Base-by-base conservation (phyloP, 164 flowering plant genomes). In the Brasenia schreberi region DNA sequence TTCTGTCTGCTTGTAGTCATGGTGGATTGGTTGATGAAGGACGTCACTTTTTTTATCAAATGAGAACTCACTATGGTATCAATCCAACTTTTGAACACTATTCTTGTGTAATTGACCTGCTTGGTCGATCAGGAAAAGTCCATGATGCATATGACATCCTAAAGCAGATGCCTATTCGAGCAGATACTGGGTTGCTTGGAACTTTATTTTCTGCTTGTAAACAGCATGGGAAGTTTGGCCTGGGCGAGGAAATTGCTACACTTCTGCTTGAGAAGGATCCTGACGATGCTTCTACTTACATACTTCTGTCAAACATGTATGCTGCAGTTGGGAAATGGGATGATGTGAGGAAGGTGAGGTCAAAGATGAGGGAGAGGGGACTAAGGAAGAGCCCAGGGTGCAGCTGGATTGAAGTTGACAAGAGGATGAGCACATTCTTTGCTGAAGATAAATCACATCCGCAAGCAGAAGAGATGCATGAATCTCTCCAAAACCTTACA, bases 11-110 rank as follows among this genome's bases (percentile, higher is more conserved):
- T 42, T 89, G 96, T 65, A 80, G 89, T 72, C 96, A 87, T 73
- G 85, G 78, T 56, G 93, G 93, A 68, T 69, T 87, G 68, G 83
- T 86, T 59, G 82, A 84, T 65, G 81, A 86, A 70, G 96, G 96
- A 2, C 71, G 68, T 66, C 43, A 66, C 56, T 80, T 75, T 77
- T 87, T 85, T 67, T 73, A 78, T 59, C 66, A 71, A 66, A 89
- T 89, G 96, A 69, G 67, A 7, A 42, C 66, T 5, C 56, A 65
- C 16, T 77, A 81, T 67, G 71, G 77, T 45, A 80, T 87, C 11
- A 61, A 70, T 66, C 96, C 91, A 4, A 68, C 74, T 18, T 44
- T 75, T 71, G 89, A 84, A 61, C 87, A 84, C 64, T 83, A 87
- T 68, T 81, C 87, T 5, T 85, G 91, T 69, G 72, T 85, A 67